Evolutionary conservation across 78 protist genomes (phyloP).

Genomic region (Paulinella micropora): DNA sequence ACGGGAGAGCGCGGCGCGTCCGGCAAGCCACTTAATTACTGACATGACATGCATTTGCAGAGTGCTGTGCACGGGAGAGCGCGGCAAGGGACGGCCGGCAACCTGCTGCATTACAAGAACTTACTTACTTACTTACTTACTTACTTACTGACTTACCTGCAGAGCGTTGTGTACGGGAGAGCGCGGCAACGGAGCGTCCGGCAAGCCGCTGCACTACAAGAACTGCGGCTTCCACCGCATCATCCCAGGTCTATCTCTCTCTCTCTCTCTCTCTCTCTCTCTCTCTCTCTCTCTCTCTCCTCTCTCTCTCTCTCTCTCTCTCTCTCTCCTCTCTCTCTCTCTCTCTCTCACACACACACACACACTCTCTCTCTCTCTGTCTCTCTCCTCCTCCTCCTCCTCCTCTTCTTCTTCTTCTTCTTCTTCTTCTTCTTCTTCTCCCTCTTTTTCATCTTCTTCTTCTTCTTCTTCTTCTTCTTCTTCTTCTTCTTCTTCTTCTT

Average conservation of each 20-base stretch:
- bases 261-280: no score
- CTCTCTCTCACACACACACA: background rate
- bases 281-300: background rate
- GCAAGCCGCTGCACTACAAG: slow-evolving; percentile 26
- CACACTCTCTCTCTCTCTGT: background rate
- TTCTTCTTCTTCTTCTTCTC: background rate
- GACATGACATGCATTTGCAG: no score
- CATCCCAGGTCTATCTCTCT: no score
- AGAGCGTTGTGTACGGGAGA: slow-evolving; percentile 47
- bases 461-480: background rate
- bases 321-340: background rate
- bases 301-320: background rate
- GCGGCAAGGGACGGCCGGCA: slow-evolving; percentile 40
- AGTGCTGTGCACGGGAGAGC: slow-evolving; percentile 41
- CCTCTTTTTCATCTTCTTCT: background rate
- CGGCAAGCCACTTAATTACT: no score
- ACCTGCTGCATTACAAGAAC: no score
- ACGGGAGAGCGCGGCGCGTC: slow-evolving; percentile 47
- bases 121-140: no score
- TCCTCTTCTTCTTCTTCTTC: background rate
- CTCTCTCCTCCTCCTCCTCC: background rate
- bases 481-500: background rate
- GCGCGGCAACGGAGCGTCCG: slow-evolving; percentile 38
- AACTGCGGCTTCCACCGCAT: background rate
- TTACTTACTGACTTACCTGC: no score